Evolutionary conservation across 306 rosid species (phyloP).

Genomic region (Sesbania bispinosa): DNA sequence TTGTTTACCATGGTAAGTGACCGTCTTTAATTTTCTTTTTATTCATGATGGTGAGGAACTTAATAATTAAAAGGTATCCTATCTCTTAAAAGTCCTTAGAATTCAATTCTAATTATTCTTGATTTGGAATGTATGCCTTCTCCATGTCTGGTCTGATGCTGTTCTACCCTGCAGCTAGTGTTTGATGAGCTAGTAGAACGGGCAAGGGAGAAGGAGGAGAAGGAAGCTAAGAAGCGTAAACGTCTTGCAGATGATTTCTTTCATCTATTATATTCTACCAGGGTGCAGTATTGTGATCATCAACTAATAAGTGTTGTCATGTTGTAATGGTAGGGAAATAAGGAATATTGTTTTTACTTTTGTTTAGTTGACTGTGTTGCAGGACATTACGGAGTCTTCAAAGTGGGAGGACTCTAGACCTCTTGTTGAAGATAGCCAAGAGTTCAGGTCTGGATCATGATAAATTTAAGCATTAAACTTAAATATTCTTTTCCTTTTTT

Average conservation of each 20-base stretch:
- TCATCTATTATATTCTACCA: constrained; percentile 56
- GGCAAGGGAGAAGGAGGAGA: constrained; percentile 83
- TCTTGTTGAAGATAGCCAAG: constrained; percentile 63
- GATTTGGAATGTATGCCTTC: constrained; percentile 2
- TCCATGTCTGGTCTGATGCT: constrained; percentile 25
- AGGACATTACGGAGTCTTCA: constrained; percentile 72
- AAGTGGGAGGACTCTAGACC: constrained; percentile 73
- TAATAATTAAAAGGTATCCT: neutral
- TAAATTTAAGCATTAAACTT: constrained; percentile 10
- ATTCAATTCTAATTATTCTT: constrained; percentile 20
- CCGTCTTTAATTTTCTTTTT: neutral
- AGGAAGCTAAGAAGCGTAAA: constrained; percentile 84
- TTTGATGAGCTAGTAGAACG: constrained; percentile 82
- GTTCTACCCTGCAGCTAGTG: constrained; percentile 64
- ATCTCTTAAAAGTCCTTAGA: neutral
- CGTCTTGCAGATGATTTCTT: constrained; percentile 74
- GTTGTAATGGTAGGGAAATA: constrained; percentile 17
- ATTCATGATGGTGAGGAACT: constrained; percentile 2
- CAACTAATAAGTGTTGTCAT: constrained; percentile 11
- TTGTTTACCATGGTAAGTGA: neutral
- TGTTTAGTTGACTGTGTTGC: constrained; percentile 34
- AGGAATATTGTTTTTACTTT: neutral
- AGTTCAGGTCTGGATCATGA: constrained; percentile 61
- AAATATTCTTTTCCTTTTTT: constrained; percentile 7
- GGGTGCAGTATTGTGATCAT: constrained; percentile 49